These are phyloP conservation scores for Lepidopterella palustris DNA, from an alignment of 495 filamentous ascomycete species.

Conservation along the genomic window DNA sequence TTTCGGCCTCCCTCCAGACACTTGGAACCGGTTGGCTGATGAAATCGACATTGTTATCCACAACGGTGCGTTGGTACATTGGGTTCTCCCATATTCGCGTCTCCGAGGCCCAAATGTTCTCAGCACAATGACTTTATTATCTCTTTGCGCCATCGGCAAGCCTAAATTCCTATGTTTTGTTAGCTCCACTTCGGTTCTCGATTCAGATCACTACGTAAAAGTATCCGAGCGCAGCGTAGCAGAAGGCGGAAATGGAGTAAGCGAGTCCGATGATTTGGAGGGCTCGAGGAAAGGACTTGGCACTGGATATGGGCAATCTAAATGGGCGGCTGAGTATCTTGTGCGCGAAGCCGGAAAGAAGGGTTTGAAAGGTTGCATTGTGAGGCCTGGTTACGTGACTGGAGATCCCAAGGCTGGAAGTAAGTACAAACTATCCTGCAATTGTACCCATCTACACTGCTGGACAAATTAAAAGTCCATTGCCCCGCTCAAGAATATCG, in stretches of 20 bases:
- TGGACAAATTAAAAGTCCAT: too few species aligned
- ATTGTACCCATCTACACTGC: too few species aligned
- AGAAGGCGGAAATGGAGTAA: conserved; percentile 48
- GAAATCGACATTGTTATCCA: conserved; percentile 77
- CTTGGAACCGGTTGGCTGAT: conserved; percentile 57
- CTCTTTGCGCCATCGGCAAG: conserved; percentile 67
- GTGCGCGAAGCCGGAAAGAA: conserved; percentile 71
- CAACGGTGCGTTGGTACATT: conserved; percentile 85
- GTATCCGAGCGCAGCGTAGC: conserved; percentile 57
- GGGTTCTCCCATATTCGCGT: conserved; percentile 73
- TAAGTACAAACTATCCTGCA: too few species aligned
- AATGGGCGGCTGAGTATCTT: conserved; percentile 78
- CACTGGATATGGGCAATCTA: conserved; percentile 88
- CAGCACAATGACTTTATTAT: conserved; percentile 69
- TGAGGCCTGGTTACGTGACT: conserved; percentile 82
- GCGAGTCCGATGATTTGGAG: conserved; percentile 59
- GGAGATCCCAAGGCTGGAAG: conserved; percentile 66
- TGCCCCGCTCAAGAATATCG: too few species aligned
- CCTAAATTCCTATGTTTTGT: conserved; percentile 80
- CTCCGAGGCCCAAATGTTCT: conserved; percentile 75
- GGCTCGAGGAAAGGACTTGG: conserved; percentile 59
- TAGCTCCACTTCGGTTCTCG: conserved; percentile 77
- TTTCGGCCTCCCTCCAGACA: conserved; percentile 58
- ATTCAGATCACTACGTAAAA: conserved; percentile 70
- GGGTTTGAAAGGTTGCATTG: conserved; percentile 67